Base-by-base conservation (phyloP, 2,329 filamentous ascomycete species). In the Exutisphaerella laricina region DNA sequence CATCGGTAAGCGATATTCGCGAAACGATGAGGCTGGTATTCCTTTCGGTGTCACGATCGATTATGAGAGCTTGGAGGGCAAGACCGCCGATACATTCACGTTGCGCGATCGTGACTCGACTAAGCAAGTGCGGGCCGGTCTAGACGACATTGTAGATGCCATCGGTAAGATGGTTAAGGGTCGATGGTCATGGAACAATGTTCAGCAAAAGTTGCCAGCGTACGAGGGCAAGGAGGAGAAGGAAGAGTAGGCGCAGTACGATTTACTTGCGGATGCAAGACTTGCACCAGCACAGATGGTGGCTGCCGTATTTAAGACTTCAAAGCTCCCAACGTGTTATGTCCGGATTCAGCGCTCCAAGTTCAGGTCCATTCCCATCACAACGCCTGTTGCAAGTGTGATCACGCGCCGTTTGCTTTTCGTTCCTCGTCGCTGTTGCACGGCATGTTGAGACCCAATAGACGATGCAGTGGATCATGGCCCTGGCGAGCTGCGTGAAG, bases 1-100 rank as follows among this genome's bases (percentile, higher is more conserved):
- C 50, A 97, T 97, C 57, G 90, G 90, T 64, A 95, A 94, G 75
- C 84, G 90, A 41, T 97, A 94, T 68, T 82, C 85, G 63, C 82
- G 92, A 59, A 96, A 96, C 65, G 90, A 97, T 66, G 90, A 97
- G 71, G 78, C 96, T 46, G 92, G 90, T 59, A 97, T 92, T 32
- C 88, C 90, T 5, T 82, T 96, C 53, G 90, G 88, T 62, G 82
- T 97, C 66, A 97, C 90, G 0, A 79, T 97, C 47, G 90, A 97
- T 67, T 97, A 96, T 77, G 87, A 97, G 73, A 94, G 87, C 35
- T 72, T 95, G 55, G 81, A 94, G 68, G 88, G 96, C 65, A 35
- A 35, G 33, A 35, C 33, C 14, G 33, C 33, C 8, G 79, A 79
- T 62, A 85, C 84, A 5, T 79, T 94, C 61, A 97, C 90, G 1